phyloP scores from a whole-genome alignment of 2,329 filamentous ascomycete genomes.

The Aspergillus quadricinctus region DNA sequence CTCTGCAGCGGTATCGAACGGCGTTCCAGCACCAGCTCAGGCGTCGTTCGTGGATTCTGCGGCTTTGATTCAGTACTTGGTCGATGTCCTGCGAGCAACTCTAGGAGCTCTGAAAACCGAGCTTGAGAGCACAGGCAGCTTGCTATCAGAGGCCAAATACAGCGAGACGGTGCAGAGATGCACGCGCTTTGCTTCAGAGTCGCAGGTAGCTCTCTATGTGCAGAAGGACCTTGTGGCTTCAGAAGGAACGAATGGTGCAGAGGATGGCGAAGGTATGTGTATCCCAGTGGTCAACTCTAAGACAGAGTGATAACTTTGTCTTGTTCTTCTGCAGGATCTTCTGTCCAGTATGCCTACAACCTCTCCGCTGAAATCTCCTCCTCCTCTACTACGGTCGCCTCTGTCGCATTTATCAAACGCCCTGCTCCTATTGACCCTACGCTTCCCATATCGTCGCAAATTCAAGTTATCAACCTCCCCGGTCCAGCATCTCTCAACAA shows the following conservation, averaged over 20 bases:
- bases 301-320: neutral
- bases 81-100: slow-evolving; percentile 65
- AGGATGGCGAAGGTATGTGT: slow-evolving; percentile 39
- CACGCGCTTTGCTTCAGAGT: slow-evolving; percentile 81
- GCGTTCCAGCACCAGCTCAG: slow-evolving; percentile 27
- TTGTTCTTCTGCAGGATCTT: slow-evolving; percentile 17
- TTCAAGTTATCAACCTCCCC: slow-evolving; percentile 89
- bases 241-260: slow-evolving; percentile 42
- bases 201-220: slow-evolving; percentile 83
- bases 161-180: slow-evolving; percentile 82
- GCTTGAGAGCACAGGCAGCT: slow-evolving; percentile 73
- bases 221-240: slow-evolving; percentile 67
- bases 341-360: slow-evolving; percentile 63
- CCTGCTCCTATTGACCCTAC: slow-evolving; percentile 80
- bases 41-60: slow-evolving; percentile 56
- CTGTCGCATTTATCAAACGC: slow-evolving; percentile 84
- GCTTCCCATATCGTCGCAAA: slow-evolving; percentile 77
- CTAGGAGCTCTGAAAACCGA: slow-evolving; percentile 73
- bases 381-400: slow-evolving; percentile 74
- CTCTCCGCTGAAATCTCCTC: slow-evolving; percentile 74
- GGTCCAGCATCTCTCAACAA: slow-evolving; percentile 69
- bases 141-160: slow-evolving; percentile 69
- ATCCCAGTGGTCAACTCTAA: neutral
- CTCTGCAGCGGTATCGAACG: slow-evolving; percentile 33
- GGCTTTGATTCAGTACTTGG: slow-evolving; percentile 67